Conservation (phyloP, 108 stramenopile genomes). For the Skeletonema potamos region DNA sequence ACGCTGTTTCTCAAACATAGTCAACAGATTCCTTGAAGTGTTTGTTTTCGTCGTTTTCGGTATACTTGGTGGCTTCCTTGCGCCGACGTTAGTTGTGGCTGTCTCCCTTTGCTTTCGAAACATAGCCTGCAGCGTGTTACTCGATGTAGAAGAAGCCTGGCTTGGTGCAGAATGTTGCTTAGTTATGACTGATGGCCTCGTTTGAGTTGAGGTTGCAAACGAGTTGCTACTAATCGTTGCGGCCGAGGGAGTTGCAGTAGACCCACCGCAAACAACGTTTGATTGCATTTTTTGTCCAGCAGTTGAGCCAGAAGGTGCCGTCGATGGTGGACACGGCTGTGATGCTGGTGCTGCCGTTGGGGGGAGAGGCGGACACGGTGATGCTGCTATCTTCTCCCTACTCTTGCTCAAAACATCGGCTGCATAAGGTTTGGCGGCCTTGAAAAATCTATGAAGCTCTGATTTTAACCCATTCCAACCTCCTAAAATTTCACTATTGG, state of each 20-base stretch:
- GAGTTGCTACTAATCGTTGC: not conserved
- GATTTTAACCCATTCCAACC: constrained; percentile 45
- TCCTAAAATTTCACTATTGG: constrained; percentile 30
- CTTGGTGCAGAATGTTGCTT: not conserved
- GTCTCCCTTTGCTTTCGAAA: constrained; percentile 10
- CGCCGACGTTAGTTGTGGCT: not conserved
- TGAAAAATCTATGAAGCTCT: constrained; percentile 59
- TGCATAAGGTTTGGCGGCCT: constrained; percentile 42
- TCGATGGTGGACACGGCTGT: not conserved
- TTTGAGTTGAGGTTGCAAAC: not conserved
- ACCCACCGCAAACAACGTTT: not conserved
- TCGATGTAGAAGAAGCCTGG: not conserved
- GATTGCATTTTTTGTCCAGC: not conserved
- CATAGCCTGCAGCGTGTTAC: constrained; percentile 18
- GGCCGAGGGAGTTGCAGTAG: not conserved
- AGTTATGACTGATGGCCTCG: not conserved
- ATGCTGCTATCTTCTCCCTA: constrained; percentile 6
- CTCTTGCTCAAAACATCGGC: constrained; percentile 38
- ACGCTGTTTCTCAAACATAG: constrained; percentile 39
- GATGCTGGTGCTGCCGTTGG: not conserved
- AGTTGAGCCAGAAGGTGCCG: no score
- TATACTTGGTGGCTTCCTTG: not conserved
- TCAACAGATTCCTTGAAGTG: constrained; percentile 10
- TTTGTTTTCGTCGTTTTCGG: constrained; percentile 12
- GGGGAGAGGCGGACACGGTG: constrained; percentile 6